Evolutionary conservation across 345 rosid genomes (phyloP).

Genomic region (Citrus maxima): DNA sequence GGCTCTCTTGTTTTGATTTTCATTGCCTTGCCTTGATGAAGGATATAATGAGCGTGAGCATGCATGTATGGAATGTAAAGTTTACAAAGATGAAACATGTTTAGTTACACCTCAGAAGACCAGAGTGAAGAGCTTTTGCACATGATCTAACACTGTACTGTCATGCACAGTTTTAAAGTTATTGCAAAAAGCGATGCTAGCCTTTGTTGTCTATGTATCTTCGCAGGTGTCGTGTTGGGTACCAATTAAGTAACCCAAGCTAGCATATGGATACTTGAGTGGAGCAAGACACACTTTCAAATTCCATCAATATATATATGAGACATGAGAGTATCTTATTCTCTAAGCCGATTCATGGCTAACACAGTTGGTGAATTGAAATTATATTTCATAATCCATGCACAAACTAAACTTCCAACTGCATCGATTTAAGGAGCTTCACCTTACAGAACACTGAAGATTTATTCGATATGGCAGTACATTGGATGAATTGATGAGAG

Average conservation of each 20-base stretch:
- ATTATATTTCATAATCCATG: no score
- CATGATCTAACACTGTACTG: neutral
- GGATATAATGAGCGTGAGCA: no score
- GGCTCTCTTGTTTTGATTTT: neutral
- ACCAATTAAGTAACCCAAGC: neutral
- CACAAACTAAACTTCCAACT: no score
- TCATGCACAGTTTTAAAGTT: neutral
- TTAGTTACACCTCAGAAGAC: neutral
- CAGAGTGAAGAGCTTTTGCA: neutral
- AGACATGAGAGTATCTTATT: no score
- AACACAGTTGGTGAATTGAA: no score
- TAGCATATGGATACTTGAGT: neutral
- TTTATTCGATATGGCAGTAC: no score
- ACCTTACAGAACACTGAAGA: no score
- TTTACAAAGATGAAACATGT: neutral
- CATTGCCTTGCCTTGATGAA: neutral
- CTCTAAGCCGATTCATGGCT: no score
- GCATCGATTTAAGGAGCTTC: no score
- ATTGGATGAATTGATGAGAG: no score
- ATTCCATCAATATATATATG: neutral
- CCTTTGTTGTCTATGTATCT: neutral
- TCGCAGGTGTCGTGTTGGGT: slow-evolving; percentile 5
- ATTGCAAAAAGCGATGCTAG: neutral
- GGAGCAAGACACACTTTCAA: neutral
- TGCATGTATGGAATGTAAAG: neutral